Conservation (phyloP, 2,329 filamentous ascomycete genomes). For the Neocatenulostroma microsporum region DNA sequence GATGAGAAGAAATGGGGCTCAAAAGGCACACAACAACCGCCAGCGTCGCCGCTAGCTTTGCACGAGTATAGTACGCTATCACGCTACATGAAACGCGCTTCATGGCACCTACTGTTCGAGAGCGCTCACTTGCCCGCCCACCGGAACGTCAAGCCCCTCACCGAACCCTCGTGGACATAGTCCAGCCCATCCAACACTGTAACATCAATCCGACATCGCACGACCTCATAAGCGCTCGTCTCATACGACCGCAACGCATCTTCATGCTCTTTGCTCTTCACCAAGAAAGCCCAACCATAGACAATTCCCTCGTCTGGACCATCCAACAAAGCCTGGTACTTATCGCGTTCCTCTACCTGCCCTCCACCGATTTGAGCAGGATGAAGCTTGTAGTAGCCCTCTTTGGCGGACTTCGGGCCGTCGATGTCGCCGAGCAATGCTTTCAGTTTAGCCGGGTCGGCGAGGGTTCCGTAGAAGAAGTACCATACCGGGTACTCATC, state of each 20-base stretch:
- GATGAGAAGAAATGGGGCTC: background rate
- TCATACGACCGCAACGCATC: slow-evolving; percentile 30
- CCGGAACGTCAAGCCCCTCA: too few species aligned
- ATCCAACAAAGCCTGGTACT: slow-evolving; percentile 35
- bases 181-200: too few species aligned
- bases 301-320: slow-evolving; percentile 15
- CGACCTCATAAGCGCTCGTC: slow-evolving; percentile 35
- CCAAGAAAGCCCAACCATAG: slow-evolving; percentile 27
- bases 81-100: too few species aligned
- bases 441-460: slow-evolving; percentile 25
- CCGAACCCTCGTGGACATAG: too few species aligned
- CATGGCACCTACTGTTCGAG: too few species aligned
- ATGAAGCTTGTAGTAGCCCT: slow-evolving; percentile 18
- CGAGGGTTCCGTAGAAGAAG: slow-evolving; percentile 33
- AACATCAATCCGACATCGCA: slow-evolving; percentile 32
- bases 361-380: slow-evolving; percentile 27
- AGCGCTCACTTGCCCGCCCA: too few species aligned
- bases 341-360: slow-evolving; percentile 29
- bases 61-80: too few species aligned
- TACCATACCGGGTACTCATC: slow-evolving; percentile 34
- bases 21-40: background rate
- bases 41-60: background rate
- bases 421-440: slow-evolving; percentile 27
- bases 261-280: slow-evolving; percentile 29
- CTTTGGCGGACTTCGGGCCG: too few species aligned